Evolutionary conservation across 352 stramenopile species (phyloP), one percentile per base, ranked within the genome.

Genomic region (Aphanomyces invadans): DNA sequence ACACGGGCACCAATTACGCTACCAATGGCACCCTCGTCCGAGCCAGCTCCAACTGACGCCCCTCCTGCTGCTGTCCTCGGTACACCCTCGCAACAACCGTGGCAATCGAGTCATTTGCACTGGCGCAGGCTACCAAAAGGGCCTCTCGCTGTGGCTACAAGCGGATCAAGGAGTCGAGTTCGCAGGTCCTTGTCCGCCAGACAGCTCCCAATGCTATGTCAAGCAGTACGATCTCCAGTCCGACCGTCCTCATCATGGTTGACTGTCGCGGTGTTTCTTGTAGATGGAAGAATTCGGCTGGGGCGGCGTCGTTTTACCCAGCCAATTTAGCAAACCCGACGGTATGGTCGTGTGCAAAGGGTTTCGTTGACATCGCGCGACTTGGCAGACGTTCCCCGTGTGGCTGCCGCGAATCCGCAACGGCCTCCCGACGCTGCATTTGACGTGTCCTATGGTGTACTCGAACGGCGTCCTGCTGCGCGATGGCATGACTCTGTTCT

Each of bases 401-500:
- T 38, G n/a, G 2, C 31, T 62, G 7, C 53, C 15, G 2, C 3
- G 29, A 29, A 33, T 38, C 17, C 17, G 28, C 3, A 23, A 44
- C 17, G 31, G 17, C 7, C 53, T 28, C 3, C 53, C 53, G 21
- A 38, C 31, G 7, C n/a, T 62, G 15, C 23, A 62, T 11, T 62
- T 62, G 19, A 46, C 53, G 36, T 62, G 53, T 25, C 53, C 53
- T 11, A 9, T 62, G 28, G 36, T 48, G 28, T 11, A 19, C 15
- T 48, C 31, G 21, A 11, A 5, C 19, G 19, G 7, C 17, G 4
- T 33, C 19, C 53, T 62, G 7, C 28, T 62, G 11, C 53, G 31
- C 17, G 53, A 62, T 44, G 10, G 48, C 7, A 46, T 21, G 53
- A 62, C 53, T 2, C 53, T 62, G 31, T 62, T 62, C 21, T 46